Conservation (phyloP, 1,284 basidiomycete genomes). For the Trametes polyzona region DNA sequence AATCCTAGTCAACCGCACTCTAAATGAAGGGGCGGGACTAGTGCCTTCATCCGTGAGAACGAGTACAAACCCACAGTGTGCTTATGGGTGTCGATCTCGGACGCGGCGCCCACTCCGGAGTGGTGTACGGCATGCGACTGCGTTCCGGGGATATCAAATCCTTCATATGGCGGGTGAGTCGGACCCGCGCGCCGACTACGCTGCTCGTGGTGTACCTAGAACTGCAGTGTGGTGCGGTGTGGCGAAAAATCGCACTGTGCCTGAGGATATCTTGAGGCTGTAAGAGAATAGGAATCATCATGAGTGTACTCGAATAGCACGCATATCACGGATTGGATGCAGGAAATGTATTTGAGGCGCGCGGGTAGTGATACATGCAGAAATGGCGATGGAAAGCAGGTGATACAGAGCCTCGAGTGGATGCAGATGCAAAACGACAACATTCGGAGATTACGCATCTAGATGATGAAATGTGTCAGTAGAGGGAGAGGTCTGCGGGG, state of each 20-base stretch:
- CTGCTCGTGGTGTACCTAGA: too few relatives aligned
- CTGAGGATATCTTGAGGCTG: too few relatives aligned
- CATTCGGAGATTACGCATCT: constrained; percentile 19
- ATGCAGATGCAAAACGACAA: constrained; percentile 1
- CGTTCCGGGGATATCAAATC: neutral
- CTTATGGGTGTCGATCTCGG: neutral
- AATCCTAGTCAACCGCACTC: neutral
- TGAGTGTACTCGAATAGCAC: too few relatives aligned
- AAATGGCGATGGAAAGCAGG: neutral
- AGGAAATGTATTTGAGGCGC: neutral
- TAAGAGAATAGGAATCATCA: too few relatives aligned
- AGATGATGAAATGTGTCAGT: neutral
- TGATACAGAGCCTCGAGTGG: constrained; percentile 13
- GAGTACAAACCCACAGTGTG: too few relatives aligned
- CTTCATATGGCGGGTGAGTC: neutral
- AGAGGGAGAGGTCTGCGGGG: neutral
- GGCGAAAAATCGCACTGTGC: too few relatives aligned
- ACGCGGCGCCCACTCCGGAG: neutral
- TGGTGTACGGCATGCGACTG: neutral
- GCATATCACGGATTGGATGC: neutral
- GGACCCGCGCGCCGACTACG: too few relatives aligned
- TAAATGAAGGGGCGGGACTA: neutral
- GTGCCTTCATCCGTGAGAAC: neutral
- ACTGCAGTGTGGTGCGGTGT: neutral
- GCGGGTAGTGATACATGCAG: constrained; percentile 1